Conservation (phyloP, 805 yeast genomes). For the Schwanniomyces sp. region DNA sequence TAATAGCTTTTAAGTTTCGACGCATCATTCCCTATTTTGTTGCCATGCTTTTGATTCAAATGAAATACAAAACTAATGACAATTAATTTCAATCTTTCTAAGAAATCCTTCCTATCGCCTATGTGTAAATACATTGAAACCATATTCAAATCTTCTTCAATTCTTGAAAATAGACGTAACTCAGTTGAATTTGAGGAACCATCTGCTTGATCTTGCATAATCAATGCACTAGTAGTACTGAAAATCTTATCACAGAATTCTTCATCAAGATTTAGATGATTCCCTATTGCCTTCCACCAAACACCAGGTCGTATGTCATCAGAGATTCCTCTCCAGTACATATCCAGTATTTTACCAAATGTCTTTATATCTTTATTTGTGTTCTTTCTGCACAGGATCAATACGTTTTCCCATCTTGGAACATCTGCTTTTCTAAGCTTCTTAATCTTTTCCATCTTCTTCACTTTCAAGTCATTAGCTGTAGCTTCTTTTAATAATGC, state of each 20-base stretch:
- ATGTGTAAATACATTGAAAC: not conserved
- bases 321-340: conserved; percentile 26
- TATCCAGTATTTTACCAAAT: conserved; percentile 3
- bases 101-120: conserved; percentile 8
- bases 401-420: conserved; percentile 15
- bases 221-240: conserved; percentile 1
- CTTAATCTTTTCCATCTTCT: conserved; percentile 27
- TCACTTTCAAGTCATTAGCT: conserved; percentile 26
- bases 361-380: conserved; percentile 1
- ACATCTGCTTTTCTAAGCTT: conserved; percentile 37
- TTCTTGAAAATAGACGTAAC: not conserved
- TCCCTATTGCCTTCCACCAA: conserved; percentile 52
- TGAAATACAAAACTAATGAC: conserved; percentile 26
- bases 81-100: conserved; percentile 15
- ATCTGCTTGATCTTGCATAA: not conserved
- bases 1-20: conserved; percentile 17
- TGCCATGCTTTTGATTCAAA: conserved; percentile 9
- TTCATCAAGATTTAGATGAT: conserved; percentile 12
- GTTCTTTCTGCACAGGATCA: not conserved
- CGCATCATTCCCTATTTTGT: not conserved
- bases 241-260: conserved; percentile 12
- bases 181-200: not conserved
- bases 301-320: conserved; percentile 39
- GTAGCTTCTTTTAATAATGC: conserved; percentile 42
- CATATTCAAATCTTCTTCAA: not conserved